Evolutionary conservation across 2,329 filamentous ascomycete species (phyloP).

Genomic region (Hypoxylon sp.): DNA sequence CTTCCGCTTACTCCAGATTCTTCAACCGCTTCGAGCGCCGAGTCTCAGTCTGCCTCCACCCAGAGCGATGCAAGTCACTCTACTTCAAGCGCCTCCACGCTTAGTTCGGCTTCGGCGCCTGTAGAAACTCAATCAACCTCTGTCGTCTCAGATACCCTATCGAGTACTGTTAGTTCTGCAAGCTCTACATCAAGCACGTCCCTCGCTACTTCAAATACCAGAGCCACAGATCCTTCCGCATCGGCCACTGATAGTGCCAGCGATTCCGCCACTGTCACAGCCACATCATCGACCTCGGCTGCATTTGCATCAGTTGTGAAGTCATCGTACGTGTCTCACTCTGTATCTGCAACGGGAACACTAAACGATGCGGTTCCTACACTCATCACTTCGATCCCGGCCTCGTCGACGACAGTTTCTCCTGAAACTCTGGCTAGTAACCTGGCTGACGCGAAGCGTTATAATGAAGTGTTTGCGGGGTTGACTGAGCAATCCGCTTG

Average conservation of each 20-base stretch:
- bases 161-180: not conserved
- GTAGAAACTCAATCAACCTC: conserved; percentile 2
- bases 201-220: conserved; percentile 1
- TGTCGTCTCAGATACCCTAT: not conserved
- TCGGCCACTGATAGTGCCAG: not conserved
- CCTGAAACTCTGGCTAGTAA: conserved; percentile 59
- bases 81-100: conserved; percentile 10
- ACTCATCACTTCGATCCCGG: conserved; percentile 50
- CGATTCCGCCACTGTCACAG: conserved; percentile 11
- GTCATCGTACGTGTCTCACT: conserved; percentile 41
- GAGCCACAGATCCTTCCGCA: conserved; percentile 5
- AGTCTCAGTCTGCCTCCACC: not conserved
- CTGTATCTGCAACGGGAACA: conserved; percentile 52
- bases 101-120: conserved; percentile 1
- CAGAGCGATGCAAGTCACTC: conserved; percentile 11
- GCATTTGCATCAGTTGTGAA: conserved; percentile 33
- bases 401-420: conserved; percentile 56
- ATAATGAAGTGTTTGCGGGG: conserved; percentile 61
- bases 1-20: conserved; percentile 24
- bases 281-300: conserved; percentile 14
- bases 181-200: conserved; percentile 1
- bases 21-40: conserved; percentile 5
- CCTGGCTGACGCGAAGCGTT: conserved; percentile 57
- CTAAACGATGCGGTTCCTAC: conserved; percentile 58
- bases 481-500: conserved; percentile 62